Evolutionary conservation across 257 asterid species (phyloP).

Genomic region (Solanum etuberosum): DNA sequence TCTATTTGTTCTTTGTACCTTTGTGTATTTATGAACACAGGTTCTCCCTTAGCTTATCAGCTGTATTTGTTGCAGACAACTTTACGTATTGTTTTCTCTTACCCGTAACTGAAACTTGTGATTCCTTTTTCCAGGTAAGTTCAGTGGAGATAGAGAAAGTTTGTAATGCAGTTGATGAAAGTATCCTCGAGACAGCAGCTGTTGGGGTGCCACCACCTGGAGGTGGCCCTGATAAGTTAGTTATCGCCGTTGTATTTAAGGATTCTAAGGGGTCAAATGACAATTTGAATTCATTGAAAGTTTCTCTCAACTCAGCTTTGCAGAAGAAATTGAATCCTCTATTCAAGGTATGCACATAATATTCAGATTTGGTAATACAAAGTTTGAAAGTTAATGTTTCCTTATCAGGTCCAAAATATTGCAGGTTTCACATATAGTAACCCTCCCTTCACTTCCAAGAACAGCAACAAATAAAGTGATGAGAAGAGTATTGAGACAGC

Average conservation of each 20-base stretch:
- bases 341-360: constrained; percentile 50
- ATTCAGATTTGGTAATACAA: not conserved
- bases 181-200: constrained; percentile 88
- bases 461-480: constrained; percentile 91
- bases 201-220: constrained; percentile 73
- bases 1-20: not conserved
- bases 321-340: constrained; percentile 82
- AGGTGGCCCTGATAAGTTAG: constrained; percentile 87
- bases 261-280: constrained; percentile 23
- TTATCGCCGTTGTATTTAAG: constrained; percentile 63
- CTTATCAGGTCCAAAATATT: constrained; percentile 9
- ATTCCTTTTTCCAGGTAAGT: constrained; percentile 52
- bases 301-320: constrained; percentile 62
- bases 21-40: not conserved
- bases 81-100: not conserved
- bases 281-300: constrained; percentile 25
- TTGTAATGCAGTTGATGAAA: constrained; percentile 51
- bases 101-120: not conserved
- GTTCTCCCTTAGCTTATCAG: not conserved
- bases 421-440: constrained; percentile 59
- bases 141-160: constrained; percentile 91
- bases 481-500: constrained; percentile 77
- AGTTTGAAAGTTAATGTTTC: not conserved
- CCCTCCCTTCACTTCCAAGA: constrained; percentile 73
- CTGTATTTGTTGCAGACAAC: not conserved